These are phyloP conservation scores for Silene latifolia DNA, from an alignment of 148 eudicot species.

Conservation along the genomic window DNA sequence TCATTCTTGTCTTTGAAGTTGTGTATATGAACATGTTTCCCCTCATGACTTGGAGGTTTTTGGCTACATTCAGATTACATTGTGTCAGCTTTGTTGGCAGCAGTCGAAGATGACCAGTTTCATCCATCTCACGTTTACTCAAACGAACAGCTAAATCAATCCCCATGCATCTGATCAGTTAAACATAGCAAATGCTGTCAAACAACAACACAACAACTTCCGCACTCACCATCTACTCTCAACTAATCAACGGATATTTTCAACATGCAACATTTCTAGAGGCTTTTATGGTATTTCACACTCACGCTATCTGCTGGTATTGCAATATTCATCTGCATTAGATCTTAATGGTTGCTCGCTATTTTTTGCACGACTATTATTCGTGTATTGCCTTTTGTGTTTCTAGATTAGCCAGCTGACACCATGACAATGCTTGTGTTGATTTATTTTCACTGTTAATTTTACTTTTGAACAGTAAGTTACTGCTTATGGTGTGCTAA, in stretches of 20 bases:
- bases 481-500: not conserved
- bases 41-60: conserved; percentile 77
- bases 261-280: conserved; percentile 73
- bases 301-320: conserved; percentile 42
- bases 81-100: conserved; percentile 95
- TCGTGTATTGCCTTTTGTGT: not conserved
- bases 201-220: conserved; percentile 87
- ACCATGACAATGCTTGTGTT: not conserved
- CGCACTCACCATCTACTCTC: conserved; percentile 86
- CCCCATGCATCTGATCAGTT: conserved; percentile 87
- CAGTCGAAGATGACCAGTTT: conserved; percentile 89
- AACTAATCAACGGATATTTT: conserved; percentile 89
- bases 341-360: conserved; percentile 15
- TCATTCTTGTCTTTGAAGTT: conserved; percentile 15
- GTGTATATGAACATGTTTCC: conserved; percentile 30
- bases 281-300: conserved; percentile 79
- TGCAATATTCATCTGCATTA: conserved; percentile 31
- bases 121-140: conserved; percentile 70
- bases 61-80: conserved; percentile 89
- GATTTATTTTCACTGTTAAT: not conserved
- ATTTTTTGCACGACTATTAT: conserved; percentile 13
- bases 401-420: not conserved
- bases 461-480: not conserved
- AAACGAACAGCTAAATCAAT: conserved; percentile 91
- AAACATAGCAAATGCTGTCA: conserved; percentile 89